Evolutionary conservation across 2,329 filamentous ascomycete species (phyloP), one percentile per base, ranked within the genome.

Genomic region (Cladosporium velox): DNA sequence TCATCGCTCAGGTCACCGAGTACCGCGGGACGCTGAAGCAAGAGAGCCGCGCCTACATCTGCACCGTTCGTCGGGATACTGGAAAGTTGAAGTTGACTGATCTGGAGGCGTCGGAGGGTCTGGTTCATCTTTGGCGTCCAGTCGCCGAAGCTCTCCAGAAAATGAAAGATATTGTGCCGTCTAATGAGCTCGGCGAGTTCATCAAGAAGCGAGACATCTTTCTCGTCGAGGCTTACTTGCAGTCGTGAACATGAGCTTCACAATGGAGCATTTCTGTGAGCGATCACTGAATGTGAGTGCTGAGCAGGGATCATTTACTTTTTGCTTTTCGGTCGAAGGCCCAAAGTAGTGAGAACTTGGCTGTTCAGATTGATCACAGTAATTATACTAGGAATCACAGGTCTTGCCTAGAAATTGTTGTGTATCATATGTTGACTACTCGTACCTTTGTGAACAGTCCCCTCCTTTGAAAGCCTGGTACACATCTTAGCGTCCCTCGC

Each of bases 1-100:
- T 57, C 15, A 38, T 65, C n/a, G 67, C 67, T 1, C 44, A 66
- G n/a, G 59, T 35, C 4, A 38, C 41, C 26, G 59, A 67, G 32
- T 64, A 61, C 21, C 60, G 41, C 32, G 26, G n/a, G 12, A 34
- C 14, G 2, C n/a, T 57, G 30, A 18, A 57, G 6, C 52, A 57
- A 35, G 52, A 34, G 30, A 57, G 24, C 11, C 52, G 11, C 15
- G 52, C 52, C 15, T 57, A 57, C 18, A 10, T 57, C 30, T 57
- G 52, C 11, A 14, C 7, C n/a, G 18, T 57, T 21, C 30, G 18
- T 7, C 12, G 24, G 14, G 52, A 57, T 5, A 57, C 30, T 11
- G 52, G 52, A 10, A 57, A 57, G 28, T 14, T 35, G 10, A 7
- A 21, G 6, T 24, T 57, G 28, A 57, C 52, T 5, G 52, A 57